Evolutionary conservation across 75 land plant species (phyloP).

Genomic region (Picea glauca): DNA sequence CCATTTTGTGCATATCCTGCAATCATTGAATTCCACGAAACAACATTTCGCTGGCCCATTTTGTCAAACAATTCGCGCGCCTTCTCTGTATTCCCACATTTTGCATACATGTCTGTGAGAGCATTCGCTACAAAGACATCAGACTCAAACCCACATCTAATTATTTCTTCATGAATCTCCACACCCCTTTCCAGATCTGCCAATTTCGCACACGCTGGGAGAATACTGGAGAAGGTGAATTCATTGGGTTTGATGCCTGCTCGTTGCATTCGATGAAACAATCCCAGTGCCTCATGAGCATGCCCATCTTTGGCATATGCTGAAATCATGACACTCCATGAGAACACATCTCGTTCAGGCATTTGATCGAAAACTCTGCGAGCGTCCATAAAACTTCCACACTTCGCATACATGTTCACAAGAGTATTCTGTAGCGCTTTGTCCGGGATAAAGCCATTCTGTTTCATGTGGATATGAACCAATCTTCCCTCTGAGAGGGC

Average conservation of each 20-base stretch:
- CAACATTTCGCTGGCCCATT: conserved; percentile 2
- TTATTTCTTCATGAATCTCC: neutral
- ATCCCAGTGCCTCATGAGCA: neutral
- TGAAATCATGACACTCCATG: neutral
- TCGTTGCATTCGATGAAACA: neutral
- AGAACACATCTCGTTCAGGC: neutral
- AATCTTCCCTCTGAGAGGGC: neutral
- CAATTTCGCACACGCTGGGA: neutral
- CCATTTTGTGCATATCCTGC: conserved; percentile 52
- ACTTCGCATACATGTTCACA: neutral
- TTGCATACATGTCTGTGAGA: neutral
- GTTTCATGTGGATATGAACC: neutral
- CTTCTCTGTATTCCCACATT: neutral
- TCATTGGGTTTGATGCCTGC: neutral
- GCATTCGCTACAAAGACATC: neutral
- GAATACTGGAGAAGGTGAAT: neutral
- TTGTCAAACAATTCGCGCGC: neutral
- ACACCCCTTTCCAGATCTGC: neutral
- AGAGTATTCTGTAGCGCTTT: neutral
- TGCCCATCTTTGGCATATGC: neutral
- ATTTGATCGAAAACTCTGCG: neutral
- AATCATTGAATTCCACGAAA: conserved; percentile 69
- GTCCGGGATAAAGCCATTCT: neutral
- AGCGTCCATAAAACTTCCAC: neutral
- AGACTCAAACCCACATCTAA: neutral